Evolutionary conservation across 169 alveolate genomes (phyloP), one percentile per base, ranked within the genome.

Genomic region (Eimeria necatrix): DNA sequence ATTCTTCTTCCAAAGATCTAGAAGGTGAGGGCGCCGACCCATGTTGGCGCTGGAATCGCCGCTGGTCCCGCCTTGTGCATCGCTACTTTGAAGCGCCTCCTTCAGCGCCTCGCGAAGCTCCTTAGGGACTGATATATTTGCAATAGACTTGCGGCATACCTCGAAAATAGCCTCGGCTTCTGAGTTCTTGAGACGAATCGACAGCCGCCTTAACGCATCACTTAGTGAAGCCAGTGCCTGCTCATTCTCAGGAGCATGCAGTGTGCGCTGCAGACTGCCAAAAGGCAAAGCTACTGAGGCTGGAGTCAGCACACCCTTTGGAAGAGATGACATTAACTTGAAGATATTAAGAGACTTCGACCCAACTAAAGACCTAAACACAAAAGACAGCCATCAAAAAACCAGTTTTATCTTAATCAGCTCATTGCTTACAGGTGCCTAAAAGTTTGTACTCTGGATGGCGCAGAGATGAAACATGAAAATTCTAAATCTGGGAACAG

Each of bases 181-280:
- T 26, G 89, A 95, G 56, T 89, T 88, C 61, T 91, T 94, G 46
- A 91, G 49, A 24, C 95, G 85, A 9, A 61, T 80, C 22, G 95
- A 94, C 52, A 95, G 93, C 73, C 74, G 76, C 78, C 74, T 78
- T 32, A 95, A 64, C n/a, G 81, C 94, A 68, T 64, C 71, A 59
- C 73, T 68, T 56, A 95, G 86, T 76, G 74, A 49, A 46, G 81
- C 83, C 71, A 95, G 86, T 4, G 68, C 80, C 41, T 94, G 90
- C 81, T 59, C 80, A 94, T 95, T 95, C 78, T 95, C 92, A 8
- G 84, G 83, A 12, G 90, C 96, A 14, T 95, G 88, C 70, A 95
- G 51, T 6, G 96, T 80, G 93, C 95, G 95, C 95, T 95, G 97
- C 95, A 95, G 81, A 70, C 96, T 87, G 53, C 97, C 97, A 32